Conservation (phyloP, 78 protist species). For the Emiliania huxleyi region DNA sequence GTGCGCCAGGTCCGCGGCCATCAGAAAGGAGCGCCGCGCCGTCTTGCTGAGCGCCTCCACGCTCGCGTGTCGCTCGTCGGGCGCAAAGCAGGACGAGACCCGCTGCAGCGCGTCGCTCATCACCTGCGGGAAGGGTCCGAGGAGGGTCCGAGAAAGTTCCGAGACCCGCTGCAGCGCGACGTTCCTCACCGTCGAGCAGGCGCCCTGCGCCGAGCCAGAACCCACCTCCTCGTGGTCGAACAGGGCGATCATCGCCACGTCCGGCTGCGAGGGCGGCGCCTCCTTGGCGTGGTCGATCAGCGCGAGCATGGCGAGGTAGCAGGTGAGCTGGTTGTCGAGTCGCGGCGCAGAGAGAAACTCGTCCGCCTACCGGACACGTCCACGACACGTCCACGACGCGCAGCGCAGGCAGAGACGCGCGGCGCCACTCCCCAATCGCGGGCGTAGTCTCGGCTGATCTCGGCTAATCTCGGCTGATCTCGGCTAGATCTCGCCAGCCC, state of each 20-base stretch:
- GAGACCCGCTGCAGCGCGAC: too few species aligned
- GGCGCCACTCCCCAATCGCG: too few species aligned
- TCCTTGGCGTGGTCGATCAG: background rate
- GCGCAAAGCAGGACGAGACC: background rate
- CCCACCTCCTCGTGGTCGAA: conserved; percentile 91
- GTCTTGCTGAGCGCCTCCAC: too few species aligned
- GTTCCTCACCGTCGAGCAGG: too few species aligned
- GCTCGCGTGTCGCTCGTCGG: background rate
- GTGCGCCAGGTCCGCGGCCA: conserved; percentile 94
- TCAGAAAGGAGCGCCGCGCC: conserved; percentile 42
- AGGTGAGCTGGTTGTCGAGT: conserved; percentile 83
- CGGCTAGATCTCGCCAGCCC: too few species aligned
- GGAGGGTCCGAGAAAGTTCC: too few species aligned
- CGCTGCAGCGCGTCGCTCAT: background rate
- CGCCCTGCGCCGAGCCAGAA: background rate
- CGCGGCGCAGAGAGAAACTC: conserved; percentile 87
- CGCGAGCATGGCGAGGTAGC: conserved; percentile 68
- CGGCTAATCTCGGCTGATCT: too few species aligned
- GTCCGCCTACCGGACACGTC: too few species aligned
- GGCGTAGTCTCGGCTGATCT: too few species aligned
- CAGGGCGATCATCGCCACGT: conserved; percentile 50
- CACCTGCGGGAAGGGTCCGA: too few species aligned
- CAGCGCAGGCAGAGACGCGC: too few species aligned
- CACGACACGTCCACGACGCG: too few species aligned
- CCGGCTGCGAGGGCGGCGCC: background rate